Evolutionary conservation across 73 alveolate genomes (phyloP).

Genomic region (Paraurostyla sp.): DNA sequence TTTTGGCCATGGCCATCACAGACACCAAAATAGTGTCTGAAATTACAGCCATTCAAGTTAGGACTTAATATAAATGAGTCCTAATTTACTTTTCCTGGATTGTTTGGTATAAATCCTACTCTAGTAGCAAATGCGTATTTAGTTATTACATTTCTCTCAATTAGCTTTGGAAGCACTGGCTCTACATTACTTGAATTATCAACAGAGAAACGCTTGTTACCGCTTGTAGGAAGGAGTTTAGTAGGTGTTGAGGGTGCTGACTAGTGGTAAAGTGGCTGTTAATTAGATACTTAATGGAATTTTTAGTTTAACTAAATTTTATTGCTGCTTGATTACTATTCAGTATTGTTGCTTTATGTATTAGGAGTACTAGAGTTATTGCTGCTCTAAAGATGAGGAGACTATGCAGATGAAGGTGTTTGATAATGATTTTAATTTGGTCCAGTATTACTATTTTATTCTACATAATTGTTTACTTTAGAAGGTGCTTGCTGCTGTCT

Average conservation of each 20-base stretch:
- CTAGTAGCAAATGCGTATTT: conserved; percentile 68
- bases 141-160: conserved; percentile 57
- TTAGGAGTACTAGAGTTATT: too few relatives aligned
- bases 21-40: conserved; percentile 82
- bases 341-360: too few relatives aligned
- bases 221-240: not conserved
- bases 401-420: too few relatives aligned
- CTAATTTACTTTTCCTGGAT: conserved; percentile 81
- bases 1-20: conserved; percentile 94
- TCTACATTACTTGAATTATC: not conserved
- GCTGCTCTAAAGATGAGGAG: too few relatives aligned
- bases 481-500: conserved; percentile 41
- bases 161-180: not conserved
- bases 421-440: too few relatives aligned
- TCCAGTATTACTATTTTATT: not conserved
- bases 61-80: conserved; percentile 82
- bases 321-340: too few relatives aligned
- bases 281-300: too few relatives aligned
- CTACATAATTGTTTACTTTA: conserved; percentile 17
- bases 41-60: conserved; percentile 69
- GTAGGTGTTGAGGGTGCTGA: conserved; percentile 55
- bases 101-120: conserved; percentile 82
- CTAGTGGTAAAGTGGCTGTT: too few relatives aligned
- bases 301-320: too few relatives aligned
- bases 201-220: not conserved